Evolutionary conservation across 2,329 filamentous ascomycete genomes (phyloP).

Genomic region (Sporothrix mexicana): DNA sequence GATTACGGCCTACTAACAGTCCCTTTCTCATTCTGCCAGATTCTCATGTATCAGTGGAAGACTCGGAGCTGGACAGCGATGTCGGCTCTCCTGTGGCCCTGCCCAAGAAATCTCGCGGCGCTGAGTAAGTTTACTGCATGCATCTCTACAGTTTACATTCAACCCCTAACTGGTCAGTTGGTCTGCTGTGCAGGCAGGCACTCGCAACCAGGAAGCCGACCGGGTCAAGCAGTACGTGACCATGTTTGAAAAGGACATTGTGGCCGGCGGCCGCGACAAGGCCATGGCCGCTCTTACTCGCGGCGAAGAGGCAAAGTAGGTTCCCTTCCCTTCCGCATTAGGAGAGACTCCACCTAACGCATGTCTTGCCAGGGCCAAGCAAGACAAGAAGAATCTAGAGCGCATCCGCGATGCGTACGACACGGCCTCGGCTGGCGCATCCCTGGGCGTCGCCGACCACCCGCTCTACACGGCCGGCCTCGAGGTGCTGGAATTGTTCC

Average conservation of each 20-base stretch:
- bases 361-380: background rate
- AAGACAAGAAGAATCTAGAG: background rate
- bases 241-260: slow-evolving; percentile 31
- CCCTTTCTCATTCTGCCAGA: background rate
- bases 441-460: background rate
- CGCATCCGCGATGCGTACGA: slow-evolving; percentile 21
- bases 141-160: background rate
- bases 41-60: background rate
- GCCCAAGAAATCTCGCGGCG: slow-evolving; percentile 12
- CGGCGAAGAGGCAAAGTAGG: slow-evolving; percentile 27
- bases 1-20: background rate
- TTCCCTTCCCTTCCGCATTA: background rate
- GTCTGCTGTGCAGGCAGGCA: slow-evolving; percentile 32
- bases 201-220: slow-evolving; percentile 35
- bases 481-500: slow-evolving; percentile 34
- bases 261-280: slow-evolving; percentile 22
- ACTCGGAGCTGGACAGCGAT: slow-evolving; percentile 12
- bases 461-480: slow-evolving; percentile 32
- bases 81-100: background rate
- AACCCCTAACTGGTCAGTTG: slow-evolving; percentile 24
- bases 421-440: background rate
- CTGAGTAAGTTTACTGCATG: background rate
- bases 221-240: slow-evolving; percentile 36
- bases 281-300: slow-evolving; percentile 28
- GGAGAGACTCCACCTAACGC: background rate